Evolutionary conservation across 345 rosid genomes (phyloP).

Genomic region (Clausena lansium): DNA sequence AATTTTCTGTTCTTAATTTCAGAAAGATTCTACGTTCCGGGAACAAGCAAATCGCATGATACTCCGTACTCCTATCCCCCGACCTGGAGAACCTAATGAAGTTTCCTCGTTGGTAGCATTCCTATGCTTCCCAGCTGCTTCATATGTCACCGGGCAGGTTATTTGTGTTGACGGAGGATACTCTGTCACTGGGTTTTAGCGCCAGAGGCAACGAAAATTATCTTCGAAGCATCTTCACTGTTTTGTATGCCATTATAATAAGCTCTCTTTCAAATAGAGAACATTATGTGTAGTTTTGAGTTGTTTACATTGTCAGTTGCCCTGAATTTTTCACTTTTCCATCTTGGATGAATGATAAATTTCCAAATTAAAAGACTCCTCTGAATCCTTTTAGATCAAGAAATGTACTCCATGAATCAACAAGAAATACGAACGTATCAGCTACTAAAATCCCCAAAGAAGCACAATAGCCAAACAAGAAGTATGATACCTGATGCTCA

Average conservation of each 20-base stretch:
- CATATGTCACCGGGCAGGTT: conserved; percentile 51
- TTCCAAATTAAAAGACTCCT: not conserved
- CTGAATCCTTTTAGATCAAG: not conserved
- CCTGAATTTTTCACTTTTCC: not conserved
- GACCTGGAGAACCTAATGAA: not conserved
- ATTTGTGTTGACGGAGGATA: conserved; percentile 28
- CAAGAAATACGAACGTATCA: not conserved
- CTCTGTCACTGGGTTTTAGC: not conserved
- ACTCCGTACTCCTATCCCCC: conserved; percentile 31
- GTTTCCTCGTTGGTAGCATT: conserved; percentile 34
- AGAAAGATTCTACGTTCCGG: not conserved
- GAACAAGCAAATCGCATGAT: not conserved
- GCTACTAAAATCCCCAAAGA: no score
- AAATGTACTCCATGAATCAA: not conserved
- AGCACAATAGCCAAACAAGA: no score
- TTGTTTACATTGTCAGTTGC: not conserved
- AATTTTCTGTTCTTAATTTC: not conserved
- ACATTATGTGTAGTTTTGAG: no score
- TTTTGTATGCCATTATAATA: not conserved
- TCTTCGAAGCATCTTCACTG: not conserved
- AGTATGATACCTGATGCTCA: not conserved
- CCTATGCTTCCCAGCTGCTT: conserved; percentile 51
- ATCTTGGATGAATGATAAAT: no score
- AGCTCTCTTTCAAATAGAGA: not conserved
- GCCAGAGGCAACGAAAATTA: not conserved